Conservation (phyloP, 257 asterid genomes). For the Salvia miltiorrhiza region DNA sequence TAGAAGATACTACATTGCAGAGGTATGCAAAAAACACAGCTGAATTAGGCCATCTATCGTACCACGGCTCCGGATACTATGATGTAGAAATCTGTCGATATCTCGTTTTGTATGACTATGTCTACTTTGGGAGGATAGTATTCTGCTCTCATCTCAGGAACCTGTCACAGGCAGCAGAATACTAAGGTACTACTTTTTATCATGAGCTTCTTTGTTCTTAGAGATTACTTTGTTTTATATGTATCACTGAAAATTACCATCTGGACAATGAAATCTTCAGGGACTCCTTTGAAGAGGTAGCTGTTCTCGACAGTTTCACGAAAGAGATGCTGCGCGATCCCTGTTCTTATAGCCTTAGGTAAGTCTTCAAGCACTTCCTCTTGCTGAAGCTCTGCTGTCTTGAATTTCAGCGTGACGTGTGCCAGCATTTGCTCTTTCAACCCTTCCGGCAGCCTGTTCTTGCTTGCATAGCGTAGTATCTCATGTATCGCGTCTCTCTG, state of each 20-base stretch:
- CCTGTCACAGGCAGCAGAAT: constrained; percentile 38
- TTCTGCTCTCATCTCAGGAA: constrained; percentile 92
- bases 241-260: constrained; percentile 46
- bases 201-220: not conserved
- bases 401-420: constrained; percentile 76
- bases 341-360: constrained; percentile 91
- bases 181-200: not conserved
- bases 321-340: constrained; percentile 88
- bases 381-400: constrained; percentile 88
- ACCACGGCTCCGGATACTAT: constrained; percentile 94
- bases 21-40: not conserved
- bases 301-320: constrained; percentile 53
- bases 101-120: constrained; percentile 78
- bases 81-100: constrained; percentile 89
- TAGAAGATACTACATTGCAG: constrained; percentile 23
- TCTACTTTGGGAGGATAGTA: constrained; percentile 93
- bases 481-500: constrained; percentile 81
- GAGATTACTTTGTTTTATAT: not conserved
- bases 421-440: constrained; percentile 91
- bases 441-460: constrained; percentile 73
- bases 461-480: constrained; percentile 74
- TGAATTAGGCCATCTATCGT: constrained; percentile 16
- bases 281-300: constrained; percentile 76
- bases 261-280: constrained; percentile 76
- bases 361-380: constrained; percentile 74